phyloP scores from a whole-genome alignment of 805 yeast species.

The Yamadazyma sp. region DNA sequence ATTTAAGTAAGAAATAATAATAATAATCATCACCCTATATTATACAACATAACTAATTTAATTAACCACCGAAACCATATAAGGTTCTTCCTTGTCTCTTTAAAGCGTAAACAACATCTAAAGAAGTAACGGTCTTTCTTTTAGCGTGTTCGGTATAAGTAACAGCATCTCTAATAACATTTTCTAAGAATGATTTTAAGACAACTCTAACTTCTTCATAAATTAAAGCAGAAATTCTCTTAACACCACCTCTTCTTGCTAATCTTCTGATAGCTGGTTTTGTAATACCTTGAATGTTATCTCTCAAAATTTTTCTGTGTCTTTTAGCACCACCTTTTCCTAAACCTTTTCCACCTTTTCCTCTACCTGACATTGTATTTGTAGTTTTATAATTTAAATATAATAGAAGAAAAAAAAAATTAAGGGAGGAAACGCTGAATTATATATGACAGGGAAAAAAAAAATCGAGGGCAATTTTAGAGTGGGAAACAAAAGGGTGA shows the following conservation, averaged over 20 bases:
- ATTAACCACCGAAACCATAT: conserved; percentile 99
- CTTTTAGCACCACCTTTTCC: conserved; percentile 99
- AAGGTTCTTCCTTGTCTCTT: conserved; percentile 99
- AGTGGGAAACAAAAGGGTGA: too few species aligned
- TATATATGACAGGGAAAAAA: too few species aligned
- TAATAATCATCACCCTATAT: conserved; percentile 7
- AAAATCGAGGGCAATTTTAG: too few species aligned
- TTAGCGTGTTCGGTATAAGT: conserved; percentile 99
- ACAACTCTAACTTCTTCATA: conserved; percentile 99
- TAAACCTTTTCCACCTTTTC: conserved; percentile 99
- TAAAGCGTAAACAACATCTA: conserved; percentile 98
- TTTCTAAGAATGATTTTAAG: conserved; percentile 91
- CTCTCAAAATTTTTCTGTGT: conserved; percentile 99
- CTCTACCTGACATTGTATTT: conserved; percentile 98
- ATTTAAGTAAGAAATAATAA: background rate
- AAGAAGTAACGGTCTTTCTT: conserved; percentile 99
- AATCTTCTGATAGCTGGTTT: conserved; percentile 99
- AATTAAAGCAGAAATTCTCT: conserved; percentile 98
- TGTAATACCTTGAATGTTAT: conserved; percentile 99
- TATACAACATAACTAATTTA: conserved; percentile 5
- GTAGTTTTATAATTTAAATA: too few species aligned
- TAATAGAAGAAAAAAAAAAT: too few species aligned
- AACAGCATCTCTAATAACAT: conserved; percentile 98
- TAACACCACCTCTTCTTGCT: conserved; percentile 99
- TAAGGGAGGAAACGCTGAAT: too few species aligned